Evolutionary conservation across 148 eudicot genomes (phyloP), one percentile per base, ranked within the genome.

Genomic region (Linanthus parryae): DNA sequence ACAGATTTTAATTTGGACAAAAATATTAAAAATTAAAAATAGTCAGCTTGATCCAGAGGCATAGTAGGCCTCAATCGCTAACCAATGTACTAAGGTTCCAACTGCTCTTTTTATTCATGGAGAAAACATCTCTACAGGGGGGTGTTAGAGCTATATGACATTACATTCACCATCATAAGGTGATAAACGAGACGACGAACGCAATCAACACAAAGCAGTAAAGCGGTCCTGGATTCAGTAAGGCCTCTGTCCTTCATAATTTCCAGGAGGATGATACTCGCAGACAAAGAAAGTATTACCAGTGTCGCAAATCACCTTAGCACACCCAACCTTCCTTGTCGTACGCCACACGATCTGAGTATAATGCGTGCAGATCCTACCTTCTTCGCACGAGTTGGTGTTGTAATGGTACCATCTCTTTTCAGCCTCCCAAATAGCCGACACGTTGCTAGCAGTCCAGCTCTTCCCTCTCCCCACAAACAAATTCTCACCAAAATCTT

Each of bases 241-340:
- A 2, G 45, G 45, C 9, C 45, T 8, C 10, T 41, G 22, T 18
- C 45, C 45, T 16, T 16, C 20, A 41, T 41, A 41, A 41, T 41
- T 41, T 41, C 45, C 45, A 41, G 17, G 45, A 18, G 45, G 45
- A 41, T 41, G 20, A 41, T 41, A 41, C 22, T 41, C 45, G 22
- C 45, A 41, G 20, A 23, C 20, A 5, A 41, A 9, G n/a, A 41
- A 41, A 2, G 45, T 41, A 12, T 41, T 23, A 3, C 45, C 45
- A 16, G 8, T 41, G 9, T 41, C 22, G 9, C 45, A 41, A 41
- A 17, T 41, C 7, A 41, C 20, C 20, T 41, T 41, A 41, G 45
- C 45, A 2, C 45, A 41, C 17, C 45, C 45, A 41, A 41, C 45
- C 3, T 23, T 41, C 20, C 20, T 16, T 41, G 45, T 41, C 9